A percentile compares a stretch with the other conserved stretches of the same genome.
Evolutionary conservation across 495 filamentous ascomycete species (phyloP).

Genomic region (Aspergillus steynii): DNA sequence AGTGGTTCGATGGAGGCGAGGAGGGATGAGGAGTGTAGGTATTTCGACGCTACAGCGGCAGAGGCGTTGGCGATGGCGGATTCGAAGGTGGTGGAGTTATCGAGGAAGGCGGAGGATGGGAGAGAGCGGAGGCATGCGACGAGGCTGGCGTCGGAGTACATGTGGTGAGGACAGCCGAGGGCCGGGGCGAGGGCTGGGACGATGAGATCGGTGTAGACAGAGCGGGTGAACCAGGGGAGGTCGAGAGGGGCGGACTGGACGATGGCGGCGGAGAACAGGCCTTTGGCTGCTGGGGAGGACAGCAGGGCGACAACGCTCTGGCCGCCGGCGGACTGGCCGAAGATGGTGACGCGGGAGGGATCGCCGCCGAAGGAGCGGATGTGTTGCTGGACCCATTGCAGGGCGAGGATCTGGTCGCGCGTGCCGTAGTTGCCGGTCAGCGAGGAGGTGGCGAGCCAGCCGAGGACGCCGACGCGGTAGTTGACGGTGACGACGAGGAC

Average conservation of each 20-base stretch:
- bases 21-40: constrained; percentile 22
- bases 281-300: constrained; percentile 33
- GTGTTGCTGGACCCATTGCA: constrained; percentile 54
- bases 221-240: constrained; percentile 30
- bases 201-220: constrained; percentile 24
- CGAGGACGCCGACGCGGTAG: constrained; percentile 45
- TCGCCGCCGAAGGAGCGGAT: constrained; percentile 54
- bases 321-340: constrained; percentile 57
- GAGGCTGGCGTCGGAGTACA: constrained; percentile 15
- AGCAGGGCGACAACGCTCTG: constrained; percentile 54
- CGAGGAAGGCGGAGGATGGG: constrained; percentile 26
- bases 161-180: constrained; percentile 26
- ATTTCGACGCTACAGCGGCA: constrained; percentile 12
- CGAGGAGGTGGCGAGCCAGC: constrained; percentile 34
- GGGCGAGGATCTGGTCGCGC: constrained; percentile 40
- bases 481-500: constrained; percentile 52
- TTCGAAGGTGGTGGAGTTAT: constrained; percentile 26
- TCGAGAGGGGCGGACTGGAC: constrained; percentile 29
- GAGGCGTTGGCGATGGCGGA: constrained; percentile 11
- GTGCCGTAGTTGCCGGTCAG: constrained; percentile 41
- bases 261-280: constrained; percentile 35
- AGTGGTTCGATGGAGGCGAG: constrained; percentile 30
- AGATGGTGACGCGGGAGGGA: constrained; percentile 47
- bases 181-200: constrained; percentile 23
- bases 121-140: constrained; percentile 28